Conservation (phyloP, 2,329 filamentous ascomycete species). For the Cylindrodendrum hubeiense region DNA sequence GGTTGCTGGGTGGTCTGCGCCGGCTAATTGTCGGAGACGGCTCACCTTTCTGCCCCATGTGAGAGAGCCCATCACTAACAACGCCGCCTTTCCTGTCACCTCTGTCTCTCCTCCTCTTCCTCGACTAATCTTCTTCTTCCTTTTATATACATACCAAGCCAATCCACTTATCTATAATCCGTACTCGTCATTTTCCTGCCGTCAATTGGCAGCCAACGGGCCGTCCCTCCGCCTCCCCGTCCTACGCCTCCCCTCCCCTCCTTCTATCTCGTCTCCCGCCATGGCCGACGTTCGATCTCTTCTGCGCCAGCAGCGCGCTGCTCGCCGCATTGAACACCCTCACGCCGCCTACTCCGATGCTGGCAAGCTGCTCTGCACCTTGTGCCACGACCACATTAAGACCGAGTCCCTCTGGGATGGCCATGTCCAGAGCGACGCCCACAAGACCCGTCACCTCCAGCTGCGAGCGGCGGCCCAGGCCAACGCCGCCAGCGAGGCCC, state of each 20-base stretch:
- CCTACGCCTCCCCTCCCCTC: constrained; percentile 10
- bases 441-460: constrained; percentile 46
- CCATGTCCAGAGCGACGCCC: constrained; percentile 65
- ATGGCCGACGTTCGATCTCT: constrained; percentile 88
- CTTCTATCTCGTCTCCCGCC: constrained; percentile 11
- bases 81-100: not conserved
- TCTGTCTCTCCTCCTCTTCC: constrained; percentile 21
- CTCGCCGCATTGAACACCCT: constrained; percentile 79
- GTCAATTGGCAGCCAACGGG: constrained; percentile 20
- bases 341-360: constrained; percentile 76
- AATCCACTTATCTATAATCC: not conserved
- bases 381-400: constrained; percentile 75
- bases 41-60: constrained; percentile 5
- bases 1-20: constrained; percentile 36
- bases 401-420: constrained; percentile 76
- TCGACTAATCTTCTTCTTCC: constrained; percentile 11
- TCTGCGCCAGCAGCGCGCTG: constrained; percentile 80
- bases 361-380: constrained; percentile 75
- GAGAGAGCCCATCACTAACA: constrained; percentile 3
- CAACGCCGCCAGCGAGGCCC: constrained; percentile 29
- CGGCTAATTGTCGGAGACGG: constrained; percentile 46
- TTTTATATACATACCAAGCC: not conserved
- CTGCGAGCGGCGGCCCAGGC: constrained; percentile 33
- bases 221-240: constrained; percentile 13
- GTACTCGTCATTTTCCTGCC: constrained; percentile 9